Base-by-base conservation (phyloP, 164 flowering plant species). In the Dillenia suffruticosa region DNA sequence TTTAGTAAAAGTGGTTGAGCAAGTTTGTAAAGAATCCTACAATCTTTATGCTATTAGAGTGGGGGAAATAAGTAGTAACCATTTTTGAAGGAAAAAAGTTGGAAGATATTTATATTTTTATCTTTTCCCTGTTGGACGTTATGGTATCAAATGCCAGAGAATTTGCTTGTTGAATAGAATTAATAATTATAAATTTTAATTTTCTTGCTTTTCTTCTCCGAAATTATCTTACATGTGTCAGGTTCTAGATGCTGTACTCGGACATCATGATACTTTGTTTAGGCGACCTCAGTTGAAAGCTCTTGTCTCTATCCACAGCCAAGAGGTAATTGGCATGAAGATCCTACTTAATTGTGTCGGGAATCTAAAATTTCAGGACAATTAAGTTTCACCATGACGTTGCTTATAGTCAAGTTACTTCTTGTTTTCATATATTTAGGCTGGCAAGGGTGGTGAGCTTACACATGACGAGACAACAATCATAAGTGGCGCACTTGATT, bases 401-500 rank as follows among this genome's bases (percentile, higher is more conserved):
- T 19, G 12, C 17, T 50, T 64, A 2, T 57, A 12, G 51, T 15
- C 15, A 43, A 16, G 16, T 16, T 22, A 8, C 10, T n/a, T 10
- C 10, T n/a, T 47, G 16, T 43, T 58, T 16, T 32, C 9, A 10
- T 32, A 8, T 48, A 57, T 51, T 66, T 65, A 94, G 99, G 99
- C 90, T 68, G 99, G 99, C 26, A 89, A 89, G 60, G 99, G 99
- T 12, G 99, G 99, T 66, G 99, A 94, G 70, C 96, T 94, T 48
- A 89, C 99, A 9, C 97, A 91, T 74, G 99, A 94, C 69, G 99
- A 94, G 80, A 88, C 97, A 47, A 91, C 96, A 54, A 94, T 94
- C 58, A 94, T 94, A 49, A 94, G 96, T 81, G 99, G 99, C 48
- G 99, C 99, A 16, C 81, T 94, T 12, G 99, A 94, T 79, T 79